phyloP scores from a whole-genome alignment of 306 rosid genomes.

The Corylus americana region DNA sequence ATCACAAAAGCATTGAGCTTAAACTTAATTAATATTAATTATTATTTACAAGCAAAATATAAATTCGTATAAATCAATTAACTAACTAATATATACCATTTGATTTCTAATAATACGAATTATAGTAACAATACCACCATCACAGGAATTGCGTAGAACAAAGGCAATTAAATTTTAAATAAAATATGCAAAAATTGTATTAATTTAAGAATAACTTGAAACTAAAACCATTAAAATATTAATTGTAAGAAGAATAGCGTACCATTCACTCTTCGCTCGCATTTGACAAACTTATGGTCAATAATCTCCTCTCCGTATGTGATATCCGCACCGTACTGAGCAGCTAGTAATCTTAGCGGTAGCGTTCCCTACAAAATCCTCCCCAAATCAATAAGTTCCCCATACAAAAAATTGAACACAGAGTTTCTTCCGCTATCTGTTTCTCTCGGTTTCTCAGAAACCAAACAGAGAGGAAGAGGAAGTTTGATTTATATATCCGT shows the following conservation, averaged over 20 bases:
- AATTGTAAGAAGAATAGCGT: slow-evolving; percentile 6
- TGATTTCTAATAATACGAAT: background rate
- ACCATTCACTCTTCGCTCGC: slow-evolving; percentile 85
- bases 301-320: slow-evolving; percentile 84
- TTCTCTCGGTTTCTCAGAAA: background rate
- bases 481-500: background rate
- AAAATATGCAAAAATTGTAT: background rate
- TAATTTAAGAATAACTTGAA: background rate
- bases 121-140: background rate
- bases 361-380: slow-evolving; percentile 64
- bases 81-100: background rate
- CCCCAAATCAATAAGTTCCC: background rate
- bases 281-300: slow-evolving; percentile 79
- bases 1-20: background rate
- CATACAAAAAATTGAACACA: background rate
- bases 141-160: background rate
- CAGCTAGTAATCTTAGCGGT: slow-evolving; percentile 80
- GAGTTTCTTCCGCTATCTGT: background rate
- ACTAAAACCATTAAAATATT: background rate
- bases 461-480: background rate
- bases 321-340: slow-evolving; percentile 83
- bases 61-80: background rate
- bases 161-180: background rate
- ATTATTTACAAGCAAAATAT: background rate
- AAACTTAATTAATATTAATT: background rate